Base-by-base conservation (phyloP, 768 basidiomycete genomes). In the Paxillus ammoniavirescens region DNA sequence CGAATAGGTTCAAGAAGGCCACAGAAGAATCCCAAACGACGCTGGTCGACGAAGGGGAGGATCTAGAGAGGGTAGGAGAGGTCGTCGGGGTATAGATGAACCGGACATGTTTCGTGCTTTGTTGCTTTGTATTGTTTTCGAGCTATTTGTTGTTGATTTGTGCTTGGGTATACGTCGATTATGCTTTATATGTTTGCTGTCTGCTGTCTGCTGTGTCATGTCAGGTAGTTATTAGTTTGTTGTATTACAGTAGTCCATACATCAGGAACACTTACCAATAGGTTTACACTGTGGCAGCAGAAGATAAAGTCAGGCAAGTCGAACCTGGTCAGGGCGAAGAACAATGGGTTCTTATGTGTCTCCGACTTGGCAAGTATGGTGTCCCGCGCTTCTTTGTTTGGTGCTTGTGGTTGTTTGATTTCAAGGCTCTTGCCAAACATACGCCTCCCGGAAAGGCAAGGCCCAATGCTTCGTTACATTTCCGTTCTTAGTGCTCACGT, bases 331-430 rank as follows among this genome's bases (percentile, higher is more conserved):
- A 30, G 40, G 36, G 28, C 38, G 26, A 46, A 10, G 45, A 56
- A 26, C 44, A 51, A 55, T 35, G 48, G 35, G 26, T 26, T 26
- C 26, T 26, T 26, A 6, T 6, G 26, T 26, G 26, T 26, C 26
- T 26, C 26, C 26, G 26, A 26, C 23, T 26, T 5, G 23, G 23
- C 23, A 26, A 26, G 23, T 5, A 26, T 26, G 23, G n/a, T 21
- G 21, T 21, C 21, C 21, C 21, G 21, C 21, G 21, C 17, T 33
- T 50, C 35, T 59, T 59, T 59, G 47, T 17, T 23, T 21, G 7
- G 18, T 54, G 26, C 60, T 57, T 68, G 60, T 40, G 14, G 0
- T 14, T 69, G 47, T 65, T 65, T 52, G 42, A 43, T 56, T 56
- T 38, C 33, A 46, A 51, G 38, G 50, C 36, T 46, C 12, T 18